These are phyloP conservation scores for Leishmania amazonensis DNA, from an alignment of 208 protist genomes.

Conservation along the genomic window DNA sequence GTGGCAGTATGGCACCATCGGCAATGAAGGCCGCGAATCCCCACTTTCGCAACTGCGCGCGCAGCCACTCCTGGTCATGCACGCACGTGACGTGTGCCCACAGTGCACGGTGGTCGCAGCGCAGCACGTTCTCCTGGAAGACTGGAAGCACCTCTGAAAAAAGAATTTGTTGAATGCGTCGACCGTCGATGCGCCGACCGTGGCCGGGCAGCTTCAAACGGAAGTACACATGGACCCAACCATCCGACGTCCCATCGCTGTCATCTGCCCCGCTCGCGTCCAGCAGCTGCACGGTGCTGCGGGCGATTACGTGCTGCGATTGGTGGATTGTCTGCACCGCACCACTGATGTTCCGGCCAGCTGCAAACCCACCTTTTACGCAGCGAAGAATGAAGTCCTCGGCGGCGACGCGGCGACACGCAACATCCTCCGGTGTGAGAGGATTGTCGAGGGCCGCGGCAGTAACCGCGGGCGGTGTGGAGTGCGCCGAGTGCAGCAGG, in stretches of 20 bases:
- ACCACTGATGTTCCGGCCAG: slow-evolving; percentile 12
- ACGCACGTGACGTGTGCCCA: slow-evolving; percentile 74
- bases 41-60: slow-evolving; percentile 41
- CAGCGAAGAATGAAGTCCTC: slow-evolving; percentile 71
- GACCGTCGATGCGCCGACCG: slow-evolving; percentile 72
- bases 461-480: not conserved
- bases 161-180: slow-evolving; percentile 51
- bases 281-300: slow-evolving; percentile 72
- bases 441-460: not conserved
- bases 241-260: not conserved
- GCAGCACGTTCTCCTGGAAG: slow-evolving; percentile 34
- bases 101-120: slow-evolving; percentile 35
- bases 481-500: slow-evolving; percentile 1
- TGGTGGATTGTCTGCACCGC: slow-evolving; percentile 78
- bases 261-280: slow-evolving; percentile 2
- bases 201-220: slow-evolving; percentile 92
- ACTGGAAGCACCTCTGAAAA: slow-evolving; percentile 43
- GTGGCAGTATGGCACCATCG: slow-evolving; percentile 92
- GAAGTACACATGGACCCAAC: slow-evolving; percentile 58
- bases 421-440: slow-evolving; percentile 8
- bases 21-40: slow-evolving; percentile 90
- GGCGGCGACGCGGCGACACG: slow-evolving; percentile 49
- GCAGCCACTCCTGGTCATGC: slow-evolving; percentile 90
- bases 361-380: slow-evolving; percentile 27
- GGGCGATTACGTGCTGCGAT: slow-evolving; percentile 88